A percentile compares a stretch with the other conserved stretches of the same genome.
Evolutionary conservation across 2,329 filamentous ascomycete species (phyloP).

Genomic region (Sphaerostilbella broomeana): DNA sequence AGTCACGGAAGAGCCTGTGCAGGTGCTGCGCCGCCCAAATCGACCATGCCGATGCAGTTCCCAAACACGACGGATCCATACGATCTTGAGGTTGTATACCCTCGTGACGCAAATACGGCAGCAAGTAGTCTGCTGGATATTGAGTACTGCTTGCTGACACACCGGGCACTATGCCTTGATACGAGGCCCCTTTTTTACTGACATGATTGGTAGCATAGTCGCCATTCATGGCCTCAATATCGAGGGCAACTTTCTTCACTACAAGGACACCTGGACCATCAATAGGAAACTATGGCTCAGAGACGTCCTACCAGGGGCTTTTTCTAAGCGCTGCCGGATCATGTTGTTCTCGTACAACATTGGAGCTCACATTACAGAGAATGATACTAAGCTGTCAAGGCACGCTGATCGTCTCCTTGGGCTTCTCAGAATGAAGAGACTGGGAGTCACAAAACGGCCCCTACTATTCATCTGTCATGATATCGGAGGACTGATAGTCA

Average conservation of each 20-base stretch:
- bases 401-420: constrained; percentile 7
- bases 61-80: constrained; percentile 7
- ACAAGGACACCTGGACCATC: constrained; percentile 8
- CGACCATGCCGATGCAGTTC: constrained; percentile 9
- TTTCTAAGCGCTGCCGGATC: constrained; percentile 1
- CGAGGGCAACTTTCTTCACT: neutral
- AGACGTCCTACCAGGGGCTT: constrained; percentile 6
- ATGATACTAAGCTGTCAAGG: constrained; percentile 1
- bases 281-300: constrained; percentile 5
- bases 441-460: neutral
- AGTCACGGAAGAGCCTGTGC: too few relatives aligned
- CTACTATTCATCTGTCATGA: constrained; percentile 12
- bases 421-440: constrained; percentile 4
- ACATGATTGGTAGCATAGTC: constrained; percentile 4
- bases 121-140: neutral
- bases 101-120: neutral
- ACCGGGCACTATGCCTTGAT: too few relatives aligned
- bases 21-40: too few relatives aligned
- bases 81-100: constrained; percentile 8
- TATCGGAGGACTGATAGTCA: constrained; percentile 11
- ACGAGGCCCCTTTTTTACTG: neutral
- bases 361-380: constrained; percentile 1
- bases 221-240: constrained; percentile 11
- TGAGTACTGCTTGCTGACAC: too few relatives aligned
- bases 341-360: constrained; percentile 12